These are phyloP conservation scores for Tylopilus sp. DNA, from an alignment of 768 basidiomycete genomes.

Conservation along the genomic window DNA sequence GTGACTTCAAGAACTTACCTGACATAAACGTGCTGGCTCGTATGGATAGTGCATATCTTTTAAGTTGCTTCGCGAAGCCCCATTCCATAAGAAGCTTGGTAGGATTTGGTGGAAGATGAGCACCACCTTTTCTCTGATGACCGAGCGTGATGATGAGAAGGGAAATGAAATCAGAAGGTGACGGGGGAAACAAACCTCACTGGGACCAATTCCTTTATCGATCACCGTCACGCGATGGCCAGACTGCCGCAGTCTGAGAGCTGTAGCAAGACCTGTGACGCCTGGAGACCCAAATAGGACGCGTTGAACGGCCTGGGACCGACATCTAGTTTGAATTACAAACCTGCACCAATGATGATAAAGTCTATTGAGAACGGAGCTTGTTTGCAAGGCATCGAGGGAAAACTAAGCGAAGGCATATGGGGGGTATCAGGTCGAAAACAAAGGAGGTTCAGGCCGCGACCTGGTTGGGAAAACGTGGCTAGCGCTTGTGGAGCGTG, in stretches of 20 bases:
- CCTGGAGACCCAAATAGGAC: slow-evolving; percentile 18
- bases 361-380: slow-evolving; percentile 29
- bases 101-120: slow-evolving; percentile 57
- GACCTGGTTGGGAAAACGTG: not conserved
- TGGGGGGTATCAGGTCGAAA: not conserved
- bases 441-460: not conserved
- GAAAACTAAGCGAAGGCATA: not conserved
- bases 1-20: slow-evolving; percentile 15
- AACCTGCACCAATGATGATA: slow-evolving; percentile 31
- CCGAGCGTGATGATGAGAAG: not conserved
- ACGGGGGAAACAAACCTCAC: slow-evolving; percentile 30
- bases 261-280: slow-evolving; percentile 55
- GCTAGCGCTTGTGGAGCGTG: not conserved
- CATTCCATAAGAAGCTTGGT: slow-evolving; percentile 54
- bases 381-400: slow-evolving; percentile 20
- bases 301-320: not conserved
- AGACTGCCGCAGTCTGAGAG: slow-evolving; percentile 51
- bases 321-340: not conserved
- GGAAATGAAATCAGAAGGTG: not conserved
- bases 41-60: slow-evolving; percentile 29
- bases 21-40: slow-evolving; percentile 26
- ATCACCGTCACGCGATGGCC: slow-evolving; percentile 60
- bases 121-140: slow-evolving; percentile 36
- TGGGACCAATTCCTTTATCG: slow-evolving; percentile 46
- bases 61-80: slow-evolving; percentile 48